Evolutionary conservation across 352 stramenopile genomes (phyloP).

Genomic region (Phytophthora syringae): DNA sequence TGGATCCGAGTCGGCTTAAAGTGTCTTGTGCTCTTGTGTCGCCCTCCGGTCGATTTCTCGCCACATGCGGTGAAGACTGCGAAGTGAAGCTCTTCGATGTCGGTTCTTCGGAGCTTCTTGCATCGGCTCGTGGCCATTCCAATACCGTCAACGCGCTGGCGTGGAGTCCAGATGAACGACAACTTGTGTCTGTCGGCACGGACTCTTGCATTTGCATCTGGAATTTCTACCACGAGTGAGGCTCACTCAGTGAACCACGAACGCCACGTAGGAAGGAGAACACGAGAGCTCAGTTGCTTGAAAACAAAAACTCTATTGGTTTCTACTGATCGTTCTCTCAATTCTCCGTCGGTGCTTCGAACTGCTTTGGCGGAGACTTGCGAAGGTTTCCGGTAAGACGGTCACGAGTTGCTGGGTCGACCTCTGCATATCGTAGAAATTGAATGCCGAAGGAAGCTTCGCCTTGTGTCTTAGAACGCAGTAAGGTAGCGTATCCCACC

Average conservation of each 20-base stretch:
- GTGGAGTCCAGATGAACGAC: conserved; percentile 92
- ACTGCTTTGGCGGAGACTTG: conserved; percentile 19
- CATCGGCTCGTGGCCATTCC: conserved; percentile 68
- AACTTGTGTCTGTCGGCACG: conserved; percentile 89
- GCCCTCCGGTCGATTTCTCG: conserved; percentile 78
- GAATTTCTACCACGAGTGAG: conserved; percentile 86
- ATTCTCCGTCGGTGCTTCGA: conserved; percentile 3
- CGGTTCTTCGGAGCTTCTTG: conserved; percentile 44
- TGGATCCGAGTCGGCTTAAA: conserved; percentile 51
- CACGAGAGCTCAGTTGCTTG: conserved; percentile 6
- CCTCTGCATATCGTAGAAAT: conserved; percentile 73
- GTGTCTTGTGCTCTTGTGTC: conserved; percentile 60
- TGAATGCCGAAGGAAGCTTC: conserved; percentile 83
- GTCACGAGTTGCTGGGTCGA: conserved; percentile 59
- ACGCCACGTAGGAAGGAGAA: neutral
- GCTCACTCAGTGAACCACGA: too few species aligned
- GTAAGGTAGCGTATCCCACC: conserved; percentile 78
- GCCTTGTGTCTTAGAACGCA: conserved; percentile 83
- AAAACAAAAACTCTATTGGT: conserved; percentile 29
- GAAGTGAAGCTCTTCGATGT: conserved; percentile 85
- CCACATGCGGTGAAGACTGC: conserved; percentile 82
- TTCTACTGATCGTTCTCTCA: conserved; percentile 7
- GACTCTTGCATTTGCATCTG: conserved; percentile 92
- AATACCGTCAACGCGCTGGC: conserved; percentile 71
- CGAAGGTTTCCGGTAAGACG: conserved; percentile 42